Conservation (phyloP, 352 stramenopile species). For the Phytophthora vignae region DNA sequence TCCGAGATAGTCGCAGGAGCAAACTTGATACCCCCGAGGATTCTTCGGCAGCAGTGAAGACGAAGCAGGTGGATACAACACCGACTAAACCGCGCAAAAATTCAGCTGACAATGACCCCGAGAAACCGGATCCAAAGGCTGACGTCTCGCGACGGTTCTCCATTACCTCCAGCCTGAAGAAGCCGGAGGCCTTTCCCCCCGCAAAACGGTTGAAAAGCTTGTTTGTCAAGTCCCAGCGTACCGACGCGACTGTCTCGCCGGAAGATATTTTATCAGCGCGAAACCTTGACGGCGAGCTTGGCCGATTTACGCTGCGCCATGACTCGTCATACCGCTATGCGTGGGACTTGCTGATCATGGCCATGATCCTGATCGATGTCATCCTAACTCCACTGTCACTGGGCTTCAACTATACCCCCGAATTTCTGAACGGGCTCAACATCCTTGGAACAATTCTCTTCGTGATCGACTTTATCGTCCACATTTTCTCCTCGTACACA, state of each 20-base stretch:
- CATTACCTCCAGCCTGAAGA: conserved; percentile 24
- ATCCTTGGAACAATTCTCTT: conserved; percentile 53
- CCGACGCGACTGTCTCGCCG: conserved; percentile 31
- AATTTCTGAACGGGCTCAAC: conserved; percentile 43
- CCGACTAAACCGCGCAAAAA: background rate
- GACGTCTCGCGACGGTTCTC: conserved; percentile 53
- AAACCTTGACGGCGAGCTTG: conserved; percentile 35
- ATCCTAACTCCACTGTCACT: conserved; percentile 61
- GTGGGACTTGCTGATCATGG: conserved; percentile 67
- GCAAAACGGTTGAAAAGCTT: conserved; percentile 35
- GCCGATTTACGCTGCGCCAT: conserved; percentile 60
- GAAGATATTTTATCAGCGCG: conserved; percentile 52
- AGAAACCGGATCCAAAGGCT: conserved; percentile 23
- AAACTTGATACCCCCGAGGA: conserved; percentile 25
- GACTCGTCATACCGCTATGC: conserved; percentile 48
- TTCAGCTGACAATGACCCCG: conserved; percentile 4
- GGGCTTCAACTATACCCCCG: conserved; percentile 50
- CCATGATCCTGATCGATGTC: conserved; percentile 63
- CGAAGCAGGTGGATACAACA: background rate
- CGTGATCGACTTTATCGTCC: conserved; percentile 61
- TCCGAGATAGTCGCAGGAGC: conserved; percentile 22
- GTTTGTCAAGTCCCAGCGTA: conserved; percentile 31
- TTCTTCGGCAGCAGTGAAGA: background rate
- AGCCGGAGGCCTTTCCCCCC: background rate
- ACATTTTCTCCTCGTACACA: conserved; percentile 65